These are phyloP conservation scores for Sclerospora graminicola DNA, from an alignment of 352 stramenopile species.

Conservation along the genomic window DNA sequence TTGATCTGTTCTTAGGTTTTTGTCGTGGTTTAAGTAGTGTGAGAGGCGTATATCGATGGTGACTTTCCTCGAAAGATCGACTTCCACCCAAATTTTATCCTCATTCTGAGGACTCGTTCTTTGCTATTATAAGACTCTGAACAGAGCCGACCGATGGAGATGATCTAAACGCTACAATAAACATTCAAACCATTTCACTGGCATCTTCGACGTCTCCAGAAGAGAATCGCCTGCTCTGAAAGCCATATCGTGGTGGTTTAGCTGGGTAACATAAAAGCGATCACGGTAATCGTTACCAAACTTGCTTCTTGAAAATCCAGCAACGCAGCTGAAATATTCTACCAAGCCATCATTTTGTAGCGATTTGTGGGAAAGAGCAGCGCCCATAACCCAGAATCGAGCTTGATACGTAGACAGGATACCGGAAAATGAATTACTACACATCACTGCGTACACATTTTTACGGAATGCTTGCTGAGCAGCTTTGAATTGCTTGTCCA, in stretches of 20 bases:
- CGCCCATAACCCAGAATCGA: constrained; percentile 14
- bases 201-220: constrained; percentile 22
- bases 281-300: constrained; percentile 21
- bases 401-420: constrained; percentile 21
- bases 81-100: too few relatives aligned
- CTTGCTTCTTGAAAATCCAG: constrained; percentile 13
- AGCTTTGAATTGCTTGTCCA: constrained; percentile 17
- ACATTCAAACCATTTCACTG: constrained; percentile 37
- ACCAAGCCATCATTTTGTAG: constrained; percentile 21
- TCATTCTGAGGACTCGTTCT: too few relatives aligned
- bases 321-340: constrained; percentile 20
- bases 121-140: too few relatives aligned
- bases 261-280: constrained; percentile 22
- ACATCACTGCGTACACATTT: constrained; percentile 28
- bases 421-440: constrained; percentile 21
- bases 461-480: constrained; percentile 19
- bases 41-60: too few relatives aligned
- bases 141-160: too few relatives aligned
- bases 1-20: too few relatives aligned
- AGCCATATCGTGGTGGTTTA: constrained; percentile 25
- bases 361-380: constrained; percentile 22
- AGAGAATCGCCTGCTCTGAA: constrained; percentile 30
- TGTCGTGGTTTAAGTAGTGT: too few relatives aligned
- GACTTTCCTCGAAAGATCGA: too few relatives aligned
- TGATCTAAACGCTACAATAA: constrained; percentile 12